These are phyloP conservation scores for Castanea sativa DNA, from an alignment of 306 rosid species.

Conservation along the genomic window DNA sequence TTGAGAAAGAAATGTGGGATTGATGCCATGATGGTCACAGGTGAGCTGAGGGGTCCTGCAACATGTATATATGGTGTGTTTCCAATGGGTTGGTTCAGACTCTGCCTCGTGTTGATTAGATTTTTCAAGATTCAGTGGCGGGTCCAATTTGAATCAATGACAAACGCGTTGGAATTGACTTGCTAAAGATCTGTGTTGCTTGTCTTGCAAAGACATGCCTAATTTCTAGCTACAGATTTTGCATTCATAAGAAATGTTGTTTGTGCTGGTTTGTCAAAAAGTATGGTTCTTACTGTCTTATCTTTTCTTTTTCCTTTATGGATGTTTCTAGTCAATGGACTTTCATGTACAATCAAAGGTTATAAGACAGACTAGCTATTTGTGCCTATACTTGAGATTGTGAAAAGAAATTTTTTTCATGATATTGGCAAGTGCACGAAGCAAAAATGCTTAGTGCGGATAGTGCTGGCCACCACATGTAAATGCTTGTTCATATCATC, in stretches of 20 bases:
- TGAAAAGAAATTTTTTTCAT: neutral
- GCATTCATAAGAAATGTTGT: constrained; percentile 23
- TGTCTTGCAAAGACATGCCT: constrained; percentile 44
- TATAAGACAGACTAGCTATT: neutral
- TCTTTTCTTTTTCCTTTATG: constrained; percentile 18
- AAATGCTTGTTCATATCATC: neutral
- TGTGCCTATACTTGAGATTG: neutral
- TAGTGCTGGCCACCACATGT: neutral
- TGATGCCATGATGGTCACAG: constrained; percentile 43
- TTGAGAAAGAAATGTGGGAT: constrained; percentile 31
- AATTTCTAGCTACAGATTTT: constrained; percentile 19
- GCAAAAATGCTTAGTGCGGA: neutral
- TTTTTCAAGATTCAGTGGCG: constrained; percentile 39
- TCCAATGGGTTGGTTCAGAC: constrained; percentile 36
- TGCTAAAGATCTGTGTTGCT: constrained; percentile 42
- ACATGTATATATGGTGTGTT: constrained; percentile 23
- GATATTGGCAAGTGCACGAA: neutral
- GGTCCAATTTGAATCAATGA: constrained; percentile 51
- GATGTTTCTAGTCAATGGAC: constrained; percentile 15
- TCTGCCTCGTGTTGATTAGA: constrained; percentile 29
- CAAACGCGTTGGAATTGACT: constrained; percentile 51
- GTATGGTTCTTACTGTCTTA: constrained; percentile 20
- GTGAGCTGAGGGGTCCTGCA: constrained; percentile 37
- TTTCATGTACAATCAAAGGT: constrained; percentile 2
- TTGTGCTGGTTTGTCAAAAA: constrained; percentile 50